Evolutionary conservation across 768 basidiomycete species (phyloP), one percentile per base, ranked within the genome.

Genomic region (Pisolithus marmoratus): DNA sequence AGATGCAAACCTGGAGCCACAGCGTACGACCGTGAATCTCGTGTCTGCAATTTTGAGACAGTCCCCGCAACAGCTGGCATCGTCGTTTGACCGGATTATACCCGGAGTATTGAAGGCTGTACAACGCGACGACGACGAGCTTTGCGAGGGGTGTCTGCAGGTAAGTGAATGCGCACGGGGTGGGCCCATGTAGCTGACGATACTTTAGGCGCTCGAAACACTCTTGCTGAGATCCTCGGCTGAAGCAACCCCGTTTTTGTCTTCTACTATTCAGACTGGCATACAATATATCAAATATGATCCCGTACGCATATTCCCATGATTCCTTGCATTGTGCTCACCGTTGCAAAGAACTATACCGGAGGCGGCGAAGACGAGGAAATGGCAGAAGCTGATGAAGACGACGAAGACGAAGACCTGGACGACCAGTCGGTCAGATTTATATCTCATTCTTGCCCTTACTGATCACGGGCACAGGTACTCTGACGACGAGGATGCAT

Each of bases 401-500:
- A 87, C 0, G 86, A 89, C 0, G 91, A 90, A 1, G 90, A 90
- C 4, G 90, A 79, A 17, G 89, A 87, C 20, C 79, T 87, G 20
- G 85, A 87, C 57, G 85, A 87, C 57, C 86, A 89, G 86, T 88
- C 60, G 61, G 85, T 71, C 12, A 17, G 29, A 38, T 23, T 2
- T 17, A 19, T 53, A 9, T 7, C 2, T 34, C 8, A 0, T 36
- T 4, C 11, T 20, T 24, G 8, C 19, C 46, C 12, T 50, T 36
- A 48, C 14, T 46, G 41, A 55, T n/a, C 42, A 12, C 36, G 48
- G 9, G 24, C 5, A 14, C 57, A 94, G 91, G 56, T 97, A 96
- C 67, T 93, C 92, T 6, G 96, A 99, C 60, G 96, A 99, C 52
- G 96, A 98, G 67, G 96, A 99, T 63, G 90, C 89, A 11, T 97